A percentile compares a stretch with the other conserved stretches of the same genome.
phyloP scores from a whole-genome alignment of 192 early-diverging fungal genomes.

The Phlyctochytrium planicorne region DNA sequence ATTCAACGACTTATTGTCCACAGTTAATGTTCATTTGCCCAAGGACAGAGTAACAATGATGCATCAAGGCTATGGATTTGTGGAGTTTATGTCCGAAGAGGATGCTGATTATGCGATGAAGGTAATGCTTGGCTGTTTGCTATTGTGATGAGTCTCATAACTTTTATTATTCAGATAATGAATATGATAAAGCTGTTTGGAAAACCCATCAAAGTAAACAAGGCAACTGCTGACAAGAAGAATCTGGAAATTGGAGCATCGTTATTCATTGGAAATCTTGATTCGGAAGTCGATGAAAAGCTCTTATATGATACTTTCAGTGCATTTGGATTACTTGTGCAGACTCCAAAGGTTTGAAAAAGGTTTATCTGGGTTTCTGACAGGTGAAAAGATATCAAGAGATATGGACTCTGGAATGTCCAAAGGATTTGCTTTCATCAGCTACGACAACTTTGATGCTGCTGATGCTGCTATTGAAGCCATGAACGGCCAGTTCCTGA shows the following conservation, averaged over 20 bases:
- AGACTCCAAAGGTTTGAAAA: slow-evolving; percentile 68
- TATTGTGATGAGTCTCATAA: not conserved
- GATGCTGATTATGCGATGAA: slow-evolving; percentile 97
- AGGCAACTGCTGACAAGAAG: slow-evolving; percentile 82
- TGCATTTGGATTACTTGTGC: slow-evolving; percentile 89
- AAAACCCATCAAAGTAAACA: slow-evolving; percentile 95
- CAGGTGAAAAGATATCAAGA: slow-evolving; percentile 60
- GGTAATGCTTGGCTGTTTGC: slow-evolving; percentile 12
- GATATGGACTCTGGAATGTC: slow-evolving; percentile 83
- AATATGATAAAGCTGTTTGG: slow-evolving; percentile 95
- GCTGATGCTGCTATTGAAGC: slow-evolving; percentile 96
- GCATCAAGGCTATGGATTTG: slow-evolving; percentile 90
- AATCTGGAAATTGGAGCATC: slow-evolving; percentile 93
- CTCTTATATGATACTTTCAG: slow-evolving; percentile 91
- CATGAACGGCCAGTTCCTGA: slow-evolving; percentile 97
- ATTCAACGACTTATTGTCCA: not conserved
- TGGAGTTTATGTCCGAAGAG: slow-evolving; percentile 88
- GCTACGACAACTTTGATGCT: slow-evolving; percentile 84
- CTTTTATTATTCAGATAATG: slow-evolving; percentile 62
- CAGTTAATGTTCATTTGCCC: slow-evolving; percentile 92
- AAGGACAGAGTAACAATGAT: slow-evolving; percentile 95
- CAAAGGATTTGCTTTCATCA: slow-evolving; percentile 91
- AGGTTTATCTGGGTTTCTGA: not conserved
- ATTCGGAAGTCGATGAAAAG: slow-evolving; percentile 87
- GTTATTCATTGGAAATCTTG: slow-evolving; percentile 95